phyloP scores from a whole-genome alignment of 2,329 filamentous ascomycete genomes.

The Phialophora macrospora region DNA sequence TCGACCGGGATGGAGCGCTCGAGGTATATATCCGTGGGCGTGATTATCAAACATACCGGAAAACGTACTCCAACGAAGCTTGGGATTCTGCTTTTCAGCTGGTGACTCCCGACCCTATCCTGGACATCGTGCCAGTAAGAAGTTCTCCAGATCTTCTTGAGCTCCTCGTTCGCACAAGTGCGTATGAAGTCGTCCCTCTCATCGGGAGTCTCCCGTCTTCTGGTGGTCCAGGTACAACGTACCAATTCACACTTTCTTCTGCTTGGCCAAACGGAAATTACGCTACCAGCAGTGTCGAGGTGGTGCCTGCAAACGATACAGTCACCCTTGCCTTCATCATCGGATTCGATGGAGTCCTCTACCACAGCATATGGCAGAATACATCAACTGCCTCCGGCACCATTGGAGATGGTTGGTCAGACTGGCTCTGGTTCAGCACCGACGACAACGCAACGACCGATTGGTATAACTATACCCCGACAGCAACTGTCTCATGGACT shows the following conservation, averaged over 20 bases:
- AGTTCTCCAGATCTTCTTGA: not conserved
- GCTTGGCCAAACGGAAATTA: not conserved
- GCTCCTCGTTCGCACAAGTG: not conserved
- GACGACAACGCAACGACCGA: not conserved
- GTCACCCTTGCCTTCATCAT: not conserved
- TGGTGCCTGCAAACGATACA: not conserved
- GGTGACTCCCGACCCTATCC: not conserved
- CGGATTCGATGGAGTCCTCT: not conserved
- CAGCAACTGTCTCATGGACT: not conserved
- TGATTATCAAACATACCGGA: not conserved
- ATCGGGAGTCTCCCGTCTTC: not conserved
- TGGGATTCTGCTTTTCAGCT: not conserved
- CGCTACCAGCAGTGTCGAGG: not conserved
- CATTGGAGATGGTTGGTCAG: not conserved
- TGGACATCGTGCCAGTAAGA: not conserved
- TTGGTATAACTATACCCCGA: conserved; percentile 3
- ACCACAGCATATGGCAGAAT: not conserved
- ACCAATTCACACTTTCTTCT: too few relatives aligned
- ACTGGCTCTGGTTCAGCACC: not conserved
- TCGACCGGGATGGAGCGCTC: not conserved
- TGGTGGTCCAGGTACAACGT: too few relatives aligned
- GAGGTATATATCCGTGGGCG: not conserved
- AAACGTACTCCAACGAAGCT: not conserved
- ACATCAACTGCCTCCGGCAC: not conserved
- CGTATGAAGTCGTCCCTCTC: conserved; percentile 1